Conservation (phyloP, 192 early-diverging fungal species). For the Helicostylum pulchrum region DNA sequence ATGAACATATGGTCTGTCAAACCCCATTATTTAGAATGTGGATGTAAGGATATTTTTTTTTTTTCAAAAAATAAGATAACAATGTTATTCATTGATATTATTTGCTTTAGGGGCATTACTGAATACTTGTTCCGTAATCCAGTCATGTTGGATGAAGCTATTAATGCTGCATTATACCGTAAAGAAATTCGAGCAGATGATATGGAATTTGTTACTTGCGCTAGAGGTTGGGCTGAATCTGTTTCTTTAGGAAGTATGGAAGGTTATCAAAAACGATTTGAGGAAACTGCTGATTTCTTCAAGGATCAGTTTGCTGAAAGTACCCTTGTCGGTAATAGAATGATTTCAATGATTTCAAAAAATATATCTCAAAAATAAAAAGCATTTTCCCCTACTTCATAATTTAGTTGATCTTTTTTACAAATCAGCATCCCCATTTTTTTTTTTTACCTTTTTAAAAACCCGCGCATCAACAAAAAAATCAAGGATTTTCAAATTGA, state of each 20-base stretch:
- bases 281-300: constrained; percentile 83
- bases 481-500: no score
- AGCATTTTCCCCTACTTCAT: background rate
- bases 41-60: constrained; percentile 64
- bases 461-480: no score
- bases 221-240: constrained; percentile 90
- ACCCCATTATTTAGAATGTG: constrained; percentile 93
- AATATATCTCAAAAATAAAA: constrained; percentile 29
- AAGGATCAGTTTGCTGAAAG: constrained; percentile 56
- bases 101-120: constrained; percentile 89
- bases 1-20: constrained; percentile 93
- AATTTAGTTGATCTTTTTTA: no score
- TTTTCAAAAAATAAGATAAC: background rate
- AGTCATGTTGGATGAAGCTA: constrained; percentile 82
- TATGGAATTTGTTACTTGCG: constrained; percentile 89
- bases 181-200: constrained; percentile 76
- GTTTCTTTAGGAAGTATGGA: constrained; percentile 80
- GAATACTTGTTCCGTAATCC: constrained; percentile 88
- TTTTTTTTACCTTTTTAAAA: no score
- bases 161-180: constrained; percentile 75
- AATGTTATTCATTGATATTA: no score
- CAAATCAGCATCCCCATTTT: no score
- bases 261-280: constrained; percentile 81
- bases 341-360: constrained; percentile 55
- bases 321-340: constrained; percentile 50